These are phyloP conservation scores for Sarcodon sp. DNA, from an alignment of 768 basidiomycete species.

Conservation along the genomic window DNA sequence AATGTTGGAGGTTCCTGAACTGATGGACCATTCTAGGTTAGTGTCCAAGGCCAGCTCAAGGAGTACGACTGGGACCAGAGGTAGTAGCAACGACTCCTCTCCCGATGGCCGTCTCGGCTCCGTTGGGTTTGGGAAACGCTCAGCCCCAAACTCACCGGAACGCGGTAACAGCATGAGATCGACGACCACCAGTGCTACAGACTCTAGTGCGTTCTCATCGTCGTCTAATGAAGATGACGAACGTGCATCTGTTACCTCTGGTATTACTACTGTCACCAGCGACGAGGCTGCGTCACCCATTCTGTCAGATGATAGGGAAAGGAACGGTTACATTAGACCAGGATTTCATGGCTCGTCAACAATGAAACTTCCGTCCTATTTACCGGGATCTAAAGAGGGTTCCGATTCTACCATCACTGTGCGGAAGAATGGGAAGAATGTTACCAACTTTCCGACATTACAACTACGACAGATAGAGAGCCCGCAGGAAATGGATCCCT, in stretches of 20 bases:
- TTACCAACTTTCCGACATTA: neutral
- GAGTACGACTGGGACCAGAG: neutral
- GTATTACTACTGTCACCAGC: neutral
- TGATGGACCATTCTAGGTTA: neutral
- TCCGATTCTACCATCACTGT: too few species aligned
- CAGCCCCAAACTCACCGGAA: too few species aligned
- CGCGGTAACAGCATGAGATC: too few species aligned
- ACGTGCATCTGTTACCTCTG: neutral
- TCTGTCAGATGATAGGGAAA: too few species aligned
- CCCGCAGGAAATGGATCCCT: slow-evolving; percentile 52
- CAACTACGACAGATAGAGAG: slow-evolving; percentile 16
- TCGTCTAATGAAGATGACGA: neutral
- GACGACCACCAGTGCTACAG: neutral
- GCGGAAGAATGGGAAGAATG: too few species aligned
- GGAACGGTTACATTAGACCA: too few species aligned
- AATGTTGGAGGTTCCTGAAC: neutral
- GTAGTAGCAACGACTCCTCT: neutral
- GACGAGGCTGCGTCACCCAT: neutral
- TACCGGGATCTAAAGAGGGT: too few species aligned
- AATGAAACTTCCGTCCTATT: too few species aligned
- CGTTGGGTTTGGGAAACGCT: neutral
- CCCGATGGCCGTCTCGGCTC: neutral
- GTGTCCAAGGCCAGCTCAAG: neutral
- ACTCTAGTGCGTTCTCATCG: neutral
- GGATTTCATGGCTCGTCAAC: too few species aligned